Base-by-base conservation (phyloP, 352 stramenopile species). In the Globisporangium uncinulatum region DNA sequence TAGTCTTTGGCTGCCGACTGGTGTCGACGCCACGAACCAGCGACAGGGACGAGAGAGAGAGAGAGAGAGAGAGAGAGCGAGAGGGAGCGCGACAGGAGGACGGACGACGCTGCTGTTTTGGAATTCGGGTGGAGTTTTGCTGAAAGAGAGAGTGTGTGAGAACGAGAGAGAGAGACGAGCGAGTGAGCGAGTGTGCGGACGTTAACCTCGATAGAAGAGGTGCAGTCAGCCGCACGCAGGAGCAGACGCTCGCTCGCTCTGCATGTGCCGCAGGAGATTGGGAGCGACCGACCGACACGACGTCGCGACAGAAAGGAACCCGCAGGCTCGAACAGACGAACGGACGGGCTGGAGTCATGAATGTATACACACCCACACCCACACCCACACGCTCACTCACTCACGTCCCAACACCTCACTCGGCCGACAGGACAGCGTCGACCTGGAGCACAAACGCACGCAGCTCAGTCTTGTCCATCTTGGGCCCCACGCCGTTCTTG, bases 371-470 rank as follows among this genome's bases (percentile, higher is more conserved):
- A 29, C n/a, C n/a, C n/a, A n/a, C n/a, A n/a, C n/a, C n/a, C n/a
- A n/a, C n/a, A n/a, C n/a, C n/a, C n/a, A n/a, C n/a, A n/a, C n/a
- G n/a, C n/a, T n/a, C 24, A 29, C 24, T 29, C 24, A 29, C 4
- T 29, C 24, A 29, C 24, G 24, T 29, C 24, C 24, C 24, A 29
- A 29, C 24, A 29, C 24, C 24, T 29, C n/a, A 54, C 20, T 47
- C 43, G 10, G 41, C 44, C 9, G 61, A 61, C 11, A 89, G 67
- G 11, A 85, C 73, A 20, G 70, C 62, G 54, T 91, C 81, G 49
- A 91, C 75, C 31, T 78, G 69, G 31, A 84, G 66, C 14, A 89
- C 81, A 29, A 89, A 74, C 17, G 79, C 77, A 21, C 72, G 74
- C 19, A 91, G 66, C 24, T 78, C 67, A 8, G 71, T 76, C 42